Evolutionary conservation across 257 asterid species (phyloP).

Genomic region (Solanum neorickii): DNA sequence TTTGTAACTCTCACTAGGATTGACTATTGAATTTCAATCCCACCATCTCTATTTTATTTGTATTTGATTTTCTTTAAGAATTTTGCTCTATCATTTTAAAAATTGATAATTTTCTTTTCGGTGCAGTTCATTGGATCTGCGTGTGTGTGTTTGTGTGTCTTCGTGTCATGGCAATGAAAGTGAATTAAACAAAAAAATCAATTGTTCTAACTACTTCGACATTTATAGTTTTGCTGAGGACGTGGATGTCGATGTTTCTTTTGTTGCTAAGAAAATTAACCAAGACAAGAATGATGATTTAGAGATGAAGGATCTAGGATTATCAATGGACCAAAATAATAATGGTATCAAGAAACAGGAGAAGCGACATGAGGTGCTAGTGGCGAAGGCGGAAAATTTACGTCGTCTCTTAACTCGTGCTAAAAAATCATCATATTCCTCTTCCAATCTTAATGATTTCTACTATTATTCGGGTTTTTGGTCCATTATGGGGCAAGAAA

Average conservation of each 20-base stretch:
- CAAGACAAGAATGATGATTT: not conserved
- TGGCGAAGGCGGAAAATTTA: not conserved
- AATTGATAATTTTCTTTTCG: not conserved
- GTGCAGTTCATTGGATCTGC: slow-evolving; percentile 26
- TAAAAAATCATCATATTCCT: slow-evolving; percentile 17
- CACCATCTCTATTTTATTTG: not conserved
- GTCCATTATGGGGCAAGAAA: slow-evolving; percentile 59
- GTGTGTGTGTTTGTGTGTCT: no score
- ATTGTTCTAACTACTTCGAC: not conserved
- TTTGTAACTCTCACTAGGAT: slow-evolving; percentile 33
- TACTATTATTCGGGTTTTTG: slow-evolving; percentile 74
- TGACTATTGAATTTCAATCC: slow-evolving; percentile 16
- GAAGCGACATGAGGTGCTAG: not conserved
- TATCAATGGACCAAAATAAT: not conserved
- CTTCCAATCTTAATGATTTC: slow-evolving; percentile 30
- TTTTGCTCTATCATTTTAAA: not conserved
- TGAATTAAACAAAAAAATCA: not conserved
- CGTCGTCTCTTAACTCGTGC: slow-evolving; percentile 15
- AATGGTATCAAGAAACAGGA: not conserved
- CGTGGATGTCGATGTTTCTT: not conserved
- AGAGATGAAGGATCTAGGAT: not conserved
- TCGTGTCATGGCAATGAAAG: no score
- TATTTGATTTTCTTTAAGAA: slow-evolving; percentile 2
- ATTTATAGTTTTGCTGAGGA: not conserved
- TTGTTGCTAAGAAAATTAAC: not conserved